Evolutionary conservation across 1,139 yeast genomes (phyloP).

Genomic region (Debaryomycetaceae sp.): DNA sequence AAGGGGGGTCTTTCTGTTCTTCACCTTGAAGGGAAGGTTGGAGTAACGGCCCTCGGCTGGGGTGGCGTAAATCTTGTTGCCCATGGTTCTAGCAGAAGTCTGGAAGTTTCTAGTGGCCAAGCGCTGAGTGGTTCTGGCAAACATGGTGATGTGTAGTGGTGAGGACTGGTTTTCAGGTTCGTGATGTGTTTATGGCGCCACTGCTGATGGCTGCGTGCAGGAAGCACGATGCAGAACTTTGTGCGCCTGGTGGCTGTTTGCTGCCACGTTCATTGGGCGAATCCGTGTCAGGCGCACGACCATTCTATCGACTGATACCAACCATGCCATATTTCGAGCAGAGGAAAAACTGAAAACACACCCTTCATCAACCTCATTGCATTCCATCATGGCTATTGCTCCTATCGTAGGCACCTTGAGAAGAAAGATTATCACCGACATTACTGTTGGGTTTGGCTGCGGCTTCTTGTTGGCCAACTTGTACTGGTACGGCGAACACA

Average conservation of each 20-base stretch:
- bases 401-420: constrained; percentile 85
- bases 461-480: constrained; percentile 34
- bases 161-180: constrained; percentile 1
- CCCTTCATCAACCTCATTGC: not conserved
- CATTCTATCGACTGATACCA: constrained; percentile 1
- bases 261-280: constrained; percentile 6
- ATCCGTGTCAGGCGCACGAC: constrained; percentile 2
- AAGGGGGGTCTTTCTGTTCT: constrained; percentile 86
- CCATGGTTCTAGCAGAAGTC: constrained; percentile 30
- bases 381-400: constrained; percentile 67
- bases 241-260: constrained; percentile 2
- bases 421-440: constrained; percentile 79
- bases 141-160: constrained; percentile 9
- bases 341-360: not conserved
- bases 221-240: no score
- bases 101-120: constrained; percentile 34
- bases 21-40: constrained; percentile 91
- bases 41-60: constrained; percentile 82
- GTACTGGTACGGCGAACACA: constrained; percentile 51
- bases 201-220: no score
- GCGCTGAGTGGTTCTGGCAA: constrained; percentile 21
- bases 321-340: constrained; percentile 2
- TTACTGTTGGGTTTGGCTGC: constrained; percentile 57
- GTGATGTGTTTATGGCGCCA: no score
- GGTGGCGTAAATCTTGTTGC: constrained; percentile 35